Percentiles rank a stretch among this genome's conserved stretches.
phyloP scores from a whole-genome alignment of 257 asterid species.

The Buddleja alternifolia region DNA sequence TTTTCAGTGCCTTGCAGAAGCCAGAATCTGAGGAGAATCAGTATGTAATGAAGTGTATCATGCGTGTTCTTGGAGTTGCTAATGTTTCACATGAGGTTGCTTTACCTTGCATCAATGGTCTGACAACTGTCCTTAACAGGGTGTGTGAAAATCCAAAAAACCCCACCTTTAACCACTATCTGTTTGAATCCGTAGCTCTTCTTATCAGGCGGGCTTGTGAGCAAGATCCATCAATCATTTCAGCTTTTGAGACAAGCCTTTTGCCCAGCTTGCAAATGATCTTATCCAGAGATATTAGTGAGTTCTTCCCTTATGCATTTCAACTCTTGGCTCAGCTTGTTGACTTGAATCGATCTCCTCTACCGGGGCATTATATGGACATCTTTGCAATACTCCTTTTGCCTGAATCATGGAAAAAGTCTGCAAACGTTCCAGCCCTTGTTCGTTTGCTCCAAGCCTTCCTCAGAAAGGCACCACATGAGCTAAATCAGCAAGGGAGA shows the following conservation, averaged over 20 bases:
- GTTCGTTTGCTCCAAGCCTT: slow-evolving; percentile 93
- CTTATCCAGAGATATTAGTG: slow-evolving; percentile 68
- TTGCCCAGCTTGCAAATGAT: slow-evolving; percentile 74
- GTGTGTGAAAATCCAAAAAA: slow-evolving; percentile 89
- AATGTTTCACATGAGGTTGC: slow-evolving; percentile 74
- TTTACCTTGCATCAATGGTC: slow-evolving; percentile 76
- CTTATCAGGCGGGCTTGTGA: slow-evolving; percentile 75
- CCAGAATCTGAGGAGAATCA: slow-evolving; percentile 98
- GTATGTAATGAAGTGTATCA: slow-evolving; percentile 93
- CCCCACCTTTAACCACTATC: slow-evolving; percentile 80
- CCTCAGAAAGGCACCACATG: slow-evolving; percentile 84
- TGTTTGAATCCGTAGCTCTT: slow-evolving; percentile 87
- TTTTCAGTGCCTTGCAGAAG: slow-evolving; percentile 77
- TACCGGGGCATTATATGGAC: slow-evolving; percentile 71
- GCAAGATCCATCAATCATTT: slow-evolving; percentile 70
- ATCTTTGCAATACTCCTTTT: slow-evolving; percentile 75
- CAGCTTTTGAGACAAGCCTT: slow-evolving; percentile 76
- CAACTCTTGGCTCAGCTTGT: slow-evolving; percentile 95
- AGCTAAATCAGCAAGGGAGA: slow-evolving; percentile 79
- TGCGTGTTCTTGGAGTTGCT: slow-evolving; percentile 93
- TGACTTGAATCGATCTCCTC: slow-evolving; percentile 68
- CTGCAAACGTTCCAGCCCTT: slow-evolving; percentile 90
- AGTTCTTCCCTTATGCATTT: slow-evolving; percentile 91
- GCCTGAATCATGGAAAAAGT: slow-evolving; percentile 84
- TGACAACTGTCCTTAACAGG: slow-evolving; percentile 63